Base-by-base conservation (phyloP, 1,284 basidiomycete genomes). In the Malassezia cuniculi region DNA sequence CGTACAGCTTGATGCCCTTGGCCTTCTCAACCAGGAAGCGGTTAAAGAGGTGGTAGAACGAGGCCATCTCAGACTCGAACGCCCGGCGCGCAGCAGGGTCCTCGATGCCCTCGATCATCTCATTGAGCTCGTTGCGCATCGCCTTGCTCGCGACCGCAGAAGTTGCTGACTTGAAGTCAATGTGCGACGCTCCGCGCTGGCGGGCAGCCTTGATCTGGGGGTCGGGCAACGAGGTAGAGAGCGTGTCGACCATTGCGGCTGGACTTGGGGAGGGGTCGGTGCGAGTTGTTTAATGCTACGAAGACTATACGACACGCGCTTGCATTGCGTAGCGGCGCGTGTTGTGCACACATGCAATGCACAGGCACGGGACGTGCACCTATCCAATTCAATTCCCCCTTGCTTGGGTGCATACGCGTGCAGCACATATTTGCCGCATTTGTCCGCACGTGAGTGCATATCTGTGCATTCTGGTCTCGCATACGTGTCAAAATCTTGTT, bases 41-140 rank as follows among this genome's bases (percentile, higher is more conserved):
- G 68, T 87, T 95, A 75, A 97, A 99, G 66, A 99, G 84, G 69
- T 81, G 81, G 78, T 95, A 97, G 76, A 97, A 99, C 47, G 82
- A 81, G 66, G 90, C 82, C 93, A 97, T 97, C 74, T 99, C 87
- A 31, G 80, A 82, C 69, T 94, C 86, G 71, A 97, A 95, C 14
- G 82, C 81, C 85, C 90, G 36, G 41, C 56, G 52, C 6, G 55
- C 60, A 10, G 44, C 70, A 27, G 77, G 75, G 62, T 94, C 84
- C 51, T 65, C 54, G 42, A 66, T 56, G 20, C 52, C 58, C n/a
- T 52, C 73, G 63, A 95, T 85, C 75, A 97, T 81, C 65, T 78
- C 78, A 70, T 84, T 83, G 72, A 97, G 81, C 75, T 97, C 90
- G 68, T 95, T 94, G 73, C 86, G 81, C 93, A 95, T 95, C 45